Percentiles rank a stretch among this genome's conserved stretches.
These are phyloP conservation scores for Porphyrellus cyaneotinctus DNA, from an alignment of 768 basidiomycete genomes.

Conservation along the genomic window DNA sequence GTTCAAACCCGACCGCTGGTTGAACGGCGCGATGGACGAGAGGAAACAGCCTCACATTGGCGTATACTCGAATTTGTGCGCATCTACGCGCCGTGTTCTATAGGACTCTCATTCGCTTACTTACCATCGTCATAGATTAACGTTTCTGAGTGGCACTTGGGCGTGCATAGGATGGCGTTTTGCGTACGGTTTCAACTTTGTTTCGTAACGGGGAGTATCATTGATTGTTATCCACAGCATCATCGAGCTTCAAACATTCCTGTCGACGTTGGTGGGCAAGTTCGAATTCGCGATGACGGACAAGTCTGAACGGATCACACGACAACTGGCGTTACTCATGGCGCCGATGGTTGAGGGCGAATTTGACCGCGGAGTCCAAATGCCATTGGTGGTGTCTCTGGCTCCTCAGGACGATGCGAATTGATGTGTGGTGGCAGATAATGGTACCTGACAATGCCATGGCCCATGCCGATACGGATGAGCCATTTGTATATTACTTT, in stretches of 20 bases:
- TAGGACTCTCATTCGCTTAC: too few relatives aligned
- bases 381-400: constrained; percentile 28
- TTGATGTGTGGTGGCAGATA: not conserved
- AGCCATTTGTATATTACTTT: not conserved
- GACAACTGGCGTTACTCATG: constrained; percentile 30
- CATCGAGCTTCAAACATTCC: constrained; percentile 52
- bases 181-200: not conserved
- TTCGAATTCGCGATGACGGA: too few relatives aligned
- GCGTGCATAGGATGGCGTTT: constrained; percentile 26
- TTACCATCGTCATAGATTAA: constrained; percentile 9
- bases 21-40: not conserved
- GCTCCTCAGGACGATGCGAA: too few relatives aligned
- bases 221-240: constrained; percentile 22
- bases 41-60: constrained; percentile 11
- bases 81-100: not conserved
- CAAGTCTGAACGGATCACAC: constrained; percentile 16
- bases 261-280: constrained; percentile 49
- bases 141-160: constrained; percentile 14
- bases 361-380: constrained; percentile 26
- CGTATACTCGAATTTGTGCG: constrained; percentile 11
- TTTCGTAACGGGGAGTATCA: not conserved
- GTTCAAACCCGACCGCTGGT: constrained; percentile 15
- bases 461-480: not conserved
- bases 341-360: constrained; percentile 34
- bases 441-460: not conserved